A percentile compares a stretch with the other conserved stretches of the same genome.
These are phyloP conservation scores for Chaetomiaceae sp. DNA, from an alignment of 2,329 filamentous ascomycete species.

Conservation along the genomic window DNA sequence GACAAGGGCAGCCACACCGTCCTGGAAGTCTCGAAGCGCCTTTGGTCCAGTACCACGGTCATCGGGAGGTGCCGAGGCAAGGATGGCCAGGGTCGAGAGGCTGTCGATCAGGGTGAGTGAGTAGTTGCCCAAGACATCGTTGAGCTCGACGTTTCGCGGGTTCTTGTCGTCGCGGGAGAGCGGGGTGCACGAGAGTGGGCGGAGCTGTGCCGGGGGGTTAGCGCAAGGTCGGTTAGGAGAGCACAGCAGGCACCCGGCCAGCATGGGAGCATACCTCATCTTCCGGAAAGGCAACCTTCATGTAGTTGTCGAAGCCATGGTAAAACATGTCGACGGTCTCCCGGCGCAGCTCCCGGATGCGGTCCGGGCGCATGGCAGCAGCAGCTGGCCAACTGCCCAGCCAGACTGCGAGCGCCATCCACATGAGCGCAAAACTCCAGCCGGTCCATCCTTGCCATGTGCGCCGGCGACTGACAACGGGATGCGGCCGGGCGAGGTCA, in stretches of 20 bases:
- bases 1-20: constrained; percentile 71
- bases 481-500: not conserved
- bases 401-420: constrained; percentile 29
- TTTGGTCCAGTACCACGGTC: constrained; percentile 51
- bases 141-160: constrained; percentile 76
- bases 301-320: constrained; percentile 94
- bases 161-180: constrained; percentile 79
- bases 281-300: constrained; percentile 89
- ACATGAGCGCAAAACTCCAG: constrained; percentile 12
- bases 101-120: constrained; percentile 94
- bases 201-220: constrained; percentile 51
- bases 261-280: constrained; percentile 67
- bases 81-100: constrained; percentile 85
- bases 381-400: constrained; percentile 40
- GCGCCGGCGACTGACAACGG: not conserved
- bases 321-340: constrained; percentile 81
- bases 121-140: constrained; percentile 96
- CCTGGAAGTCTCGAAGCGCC: constrained; percentile 71
- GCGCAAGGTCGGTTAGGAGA: not conserved
- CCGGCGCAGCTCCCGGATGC: constrained; percentile 51
- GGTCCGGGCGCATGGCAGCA: constrained; percentile 51
- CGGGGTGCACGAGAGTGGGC: constrained; percentile 78
- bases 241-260: not conserved
- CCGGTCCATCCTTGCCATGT: not conserved
- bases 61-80: constrained; percentile 68